Base-by-base conservation (phyloP, 345 rosid genomes). In the Rhizophora mangle region DNA sequence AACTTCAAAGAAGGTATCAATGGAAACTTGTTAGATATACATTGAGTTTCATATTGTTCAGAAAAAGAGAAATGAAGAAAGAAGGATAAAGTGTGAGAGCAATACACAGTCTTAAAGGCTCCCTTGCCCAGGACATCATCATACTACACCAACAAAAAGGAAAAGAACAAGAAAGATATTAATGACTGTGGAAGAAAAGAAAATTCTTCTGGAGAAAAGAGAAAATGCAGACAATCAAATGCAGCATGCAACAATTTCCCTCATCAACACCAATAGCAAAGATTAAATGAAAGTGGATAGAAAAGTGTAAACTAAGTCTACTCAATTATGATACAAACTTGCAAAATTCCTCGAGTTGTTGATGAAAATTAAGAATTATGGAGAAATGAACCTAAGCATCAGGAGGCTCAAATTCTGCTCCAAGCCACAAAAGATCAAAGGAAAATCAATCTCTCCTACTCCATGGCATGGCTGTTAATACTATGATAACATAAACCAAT, bases 101-200 rank as follows among this genome's bases (percentile, higher is more conserved):
- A 93, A 85, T 93, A 90, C 86, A 93, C 98, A 78, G 88, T 88
- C 89, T 93, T 93, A 85, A 90, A 90, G 32, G 96, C 98, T 65
- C 98, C 98, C 74, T 76, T 87, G 66, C 98, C 98, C 78, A 93
- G 68, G 43, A 88, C 72, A 74, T 93, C 98, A 79, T 85, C 86
- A 78, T 86, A 86, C 93, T 91, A 82, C 75, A 52, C 27, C n/a
- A 72, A 63, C 8, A 4, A 72, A 58, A 70, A 58, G 36, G 5
- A 73, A 71, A 68, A 22, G 21, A 26, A 31, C 55, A 68, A 22
- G n/a, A 58, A 3, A 4, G 21, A 31, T 19, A 30, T 29, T 27
- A 55, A n/a, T 7, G 46, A n/a, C 29, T 7, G 3, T 57, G 4
- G 20, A 55, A 13, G 15, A 24, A 24, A 24, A 19, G 16, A 62